A percentile compares a stretch with the other conserved stretches of the same genome.
These are phyloP conservation scores for Didymella glomerata DNA, from an alignment of 2,329 filamentous ascomycete species.

Conservation along the genomic window DNA sequence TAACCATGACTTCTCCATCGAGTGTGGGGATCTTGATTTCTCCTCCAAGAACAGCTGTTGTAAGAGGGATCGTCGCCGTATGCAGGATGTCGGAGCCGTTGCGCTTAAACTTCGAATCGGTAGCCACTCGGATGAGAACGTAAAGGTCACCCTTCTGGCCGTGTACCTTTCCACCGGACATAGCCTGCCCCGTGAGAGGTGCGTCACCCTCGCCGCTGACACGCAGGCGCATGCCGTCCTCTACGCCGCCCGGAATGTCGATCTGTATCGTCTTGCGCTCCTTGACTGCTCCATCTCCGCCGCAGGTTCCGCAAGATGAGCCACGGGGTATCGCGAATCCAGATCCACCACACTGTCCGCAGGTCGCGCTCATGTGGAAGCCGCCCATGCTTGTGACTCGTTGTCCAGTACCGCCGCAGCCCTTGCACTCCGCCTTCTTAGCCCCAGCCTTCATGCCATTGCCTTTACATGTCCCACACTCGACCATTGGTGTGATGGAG, in stretches of 20 bases:
- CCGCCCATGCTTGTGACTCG: conserved; percentile 90
- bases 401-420: conserved; percentile 86
- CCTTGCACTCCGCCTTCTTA: conserved; percentile 75
- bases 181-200: conserved; percentile 75
- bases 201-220: conserved; percentile 88
- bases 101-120: conserved; percentile 88
- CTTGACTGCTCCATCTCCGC: conserved; percentile 82
- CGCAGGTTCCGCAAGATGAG: conserved; percentile 80
- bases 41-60: conserved; percentile 90
- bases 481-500: conserved; percentile 78
- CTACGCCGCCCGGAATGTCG: conserved; percentile 93
- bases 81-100: conserved; percentile 90
- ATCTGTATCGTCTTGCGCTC: conserved; percentile 85
- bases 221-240: conserved; percentile 92
- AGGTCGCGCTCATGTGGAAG: conserved; percentile 96
- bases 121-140: conserved; percentile 86
- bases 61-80: conserved; percentile 88
- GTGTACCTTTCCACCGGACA: conserved; percentile 65
- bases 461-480: conserved; percentile 84
- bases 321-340: conserved; percentile 80
- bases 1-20: conserved; percentile 88
- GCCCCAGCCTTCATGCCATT: conserved; percentile 84
- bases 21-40: conserved; percentile 90
- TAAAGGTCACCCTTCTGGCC: conserved; percentile 87
- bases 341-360: conserved; percentile 79